These are phyloP conservation scores for Talaromyces thailandensis DNA, from an alignment of 495 filamentous ascomycete genomes.

Conservation along the genomic window DNA sequence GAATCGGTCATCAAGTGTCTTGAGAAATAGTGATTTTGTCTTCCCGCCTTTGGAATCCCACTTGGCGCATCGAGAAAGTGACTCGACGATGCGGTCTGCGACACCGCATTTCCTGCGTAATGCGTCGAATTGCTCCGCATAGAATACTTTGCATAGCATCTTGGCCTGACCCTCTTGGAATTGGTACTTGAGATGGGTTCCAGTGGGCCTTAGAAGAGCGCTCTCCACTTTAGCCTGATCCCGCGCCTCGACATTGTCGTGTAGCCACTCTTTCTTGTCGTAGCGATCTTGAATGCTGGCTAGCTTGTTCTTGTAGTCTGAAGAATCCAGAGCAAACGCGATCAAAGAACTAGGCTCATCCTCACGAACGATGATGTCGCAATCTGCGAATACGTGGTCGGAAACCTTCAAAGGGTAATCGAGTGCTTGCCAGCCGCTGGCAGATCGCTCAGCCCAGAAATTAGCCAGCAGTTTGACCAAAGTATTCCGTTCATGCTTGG, in stretches of 20 bases:
- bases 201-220: constrained; percentile 69
- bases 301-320: constrained; percentile 77
- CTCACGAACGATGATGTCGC: constrained; percentile 94
- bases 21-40: constrained; percentile 95
- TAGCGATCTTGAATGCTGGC: constrained; percentile 56
- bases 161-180: constrained; percentile 85
- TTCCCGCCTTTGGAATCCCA: constrained; percentile 99
- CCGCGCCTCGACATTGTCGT: constrained; percentile 22
- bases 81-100: constrained; percentile 88
- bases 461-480: constrained; percentile 91
- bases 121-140: constrained; percentile 95
- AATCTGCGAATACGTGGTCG: constrained; percentile 95
- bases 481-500: constrained; percentile 83
- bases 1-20: constrained; percentile 90
- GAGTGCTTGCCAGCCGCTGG: constrained; percentile 88
- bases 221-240: constrained; percentile 54
- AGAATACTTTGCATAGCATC: constrained; percentile 97
- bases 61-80: constrained; percentile 86
- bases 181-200: constrained; percentile 89
- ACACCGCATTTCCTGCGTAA: constrained; percentile 87
- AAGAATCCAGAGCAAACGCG: constrained; percentile 78
- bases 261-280: constrained; percentile 26
- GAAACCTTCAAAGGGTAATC: constrained; percentile 84
- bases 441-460: constrained; percentile 97
- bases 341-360: constrained; percentile 96